phyloP scores from a whole-genome alignment of 176 grass and related monocot species.

The Musa itinerans region DNA sequence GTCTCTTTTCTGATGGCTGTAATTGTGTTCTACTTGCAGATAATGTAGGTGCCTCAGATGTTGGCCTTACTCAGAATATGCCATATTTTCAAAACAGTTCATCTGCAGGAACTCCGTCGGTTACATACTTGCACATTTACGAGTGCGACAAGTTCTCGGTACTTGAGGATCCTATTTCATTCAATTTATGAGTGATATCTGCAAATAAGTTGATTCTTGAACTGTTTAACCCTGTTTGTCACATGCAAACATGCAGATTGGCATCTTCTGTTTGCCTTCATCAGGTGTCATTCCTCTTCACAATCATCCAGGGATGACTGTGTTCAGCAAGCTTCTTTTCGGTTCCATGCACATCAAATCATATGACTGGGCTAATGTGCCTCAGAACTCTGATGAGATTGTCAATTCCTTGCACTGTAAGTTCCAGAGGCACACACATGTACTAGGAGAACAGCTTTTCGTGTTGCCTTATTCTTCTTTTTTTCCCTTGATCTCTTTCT shows the following conservation, averaged over 20 bases:
- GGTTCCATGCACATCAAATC: conserved; percentile 91
- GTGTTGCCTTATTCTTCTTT: background rate
- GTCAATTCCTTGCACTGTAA: background rate
- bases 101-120: conserved; percentile 22
- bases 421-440: background rate
- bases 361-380: conserved; percentile 56
- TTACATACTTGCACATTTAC: conserved; percentile 72
- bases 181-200: background rate
- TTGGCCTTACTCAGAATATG: conserved; percentile 37
- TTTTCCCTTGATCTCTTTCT: background rate
- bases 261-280: conserved; percentile 74
- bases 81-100: conserved; percentile 29
- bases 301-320: conserved; percentile 93
- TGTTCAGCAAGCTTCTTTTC: conserved; percentile 87
- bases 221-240: background rate
- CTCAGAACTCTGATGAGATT: background rate
- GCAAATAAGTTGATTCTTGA: no score
- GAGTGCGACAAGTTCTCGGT: conserved; percentile 65
- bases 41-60: conserved; percentile 38
- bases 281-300: conserved; percentile 71
- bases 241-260: conserved; percentile 63
- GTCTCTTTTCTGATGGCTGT: conserved; percentile 3
- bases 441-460: background rate
- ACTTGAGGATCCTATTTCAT: background rate
- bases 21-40: conserved; percentile 29